Conservation (phyloP, 345 rosid genomes). For the Rubroshorea leprosula region DNA sequence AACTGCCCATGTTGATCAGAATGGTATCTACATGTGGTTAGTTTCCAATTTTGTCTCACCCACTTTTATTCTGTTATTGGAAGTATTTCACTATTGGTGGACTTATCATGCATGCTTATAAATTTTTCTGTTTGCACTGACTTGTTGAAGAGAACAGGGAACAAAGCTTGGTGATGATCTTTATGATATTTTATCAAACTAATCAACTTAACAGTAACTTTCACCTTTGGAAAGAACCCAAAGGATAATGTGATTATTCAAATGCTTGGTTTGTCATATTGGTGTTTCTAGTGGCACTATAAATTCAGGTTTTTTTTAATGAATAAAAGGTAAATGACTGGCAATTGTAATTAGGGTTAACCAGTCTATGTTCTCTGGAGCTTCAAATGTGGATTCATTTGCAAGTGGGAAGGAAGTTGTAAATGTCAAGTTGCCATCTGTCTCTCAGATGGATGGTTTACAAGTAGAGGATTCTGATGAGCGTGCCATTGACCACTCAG, state of each 20-base stretch:
- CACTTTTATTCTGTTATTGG: not conserved
- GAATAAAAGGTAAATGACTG: not conserved
- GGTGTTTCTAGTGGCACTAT: not conserved
- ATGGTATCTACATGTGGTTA: conserved; percentile 87
- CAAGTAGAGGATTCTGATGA: conserved; percentile 40
- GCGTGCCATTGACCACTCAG: conserved; percentile 28
- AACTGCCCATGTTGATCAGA: conserved; percentile 89
- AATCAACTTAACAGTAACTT: conserved; percentile 1
- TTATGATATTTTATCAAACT: not conserved
- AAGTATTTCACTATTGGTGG: conserved; percentile 3
- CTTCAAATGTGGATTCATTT: conserved; percentile 52
- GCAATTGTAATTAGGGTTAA: conserved; percentile 53
- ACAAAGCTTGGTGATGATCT: not conserved
- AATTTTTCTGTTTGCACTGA: not conserved
- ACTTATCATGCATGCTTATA: no score
- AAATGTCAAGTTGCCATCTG: conserved; percentile 70
- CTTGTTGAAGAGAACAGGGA: no score
- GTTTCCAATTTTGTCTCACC: conserved; percentile 15
- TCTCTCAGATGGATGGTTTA: conserved; percentile 53
- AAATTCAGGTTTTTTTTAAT: conserved; percentile 1
- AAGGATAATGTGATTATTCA: no score
- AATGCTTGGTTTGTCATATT: not conserved
- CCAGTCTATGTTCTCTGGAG: conserved; percentile 71
- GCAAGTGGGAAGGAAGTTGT: conserved; percentile 78
- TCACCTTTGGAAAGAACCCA: not conserved